Percentiles rank a stretch among this genome's conserved stretches.
Conservation (phyloP, 2,329 filamentous ascomycete species). For the Ophiostoma triangulosporum region DNA sequence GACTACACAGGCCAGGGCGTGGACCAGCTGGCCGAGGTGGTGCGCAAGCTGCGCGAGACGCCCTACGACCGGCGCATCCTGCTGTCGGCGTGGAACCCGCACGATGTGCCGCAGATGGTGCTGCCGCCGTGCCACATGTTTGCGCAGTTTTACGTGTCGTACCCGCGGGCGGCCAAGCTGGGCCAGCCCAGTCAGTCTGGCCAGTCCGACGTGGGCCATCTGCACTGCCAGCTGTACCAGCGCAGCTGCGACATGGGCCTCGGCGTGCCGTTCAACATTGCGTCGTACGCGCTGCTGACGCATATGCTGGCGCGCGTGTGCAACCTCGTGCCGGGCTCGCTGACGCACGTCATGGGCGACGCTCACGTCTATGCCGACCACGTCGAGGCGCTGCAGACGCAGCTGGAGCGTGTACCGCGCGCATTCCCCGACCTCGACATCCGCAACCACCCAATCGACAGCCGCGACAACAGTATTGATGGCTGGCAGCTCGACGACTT, state of each 20-base stretch:
- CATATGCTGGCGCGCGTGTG: constrained; percentile 90
- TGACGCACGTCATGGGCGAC: constrained; percentile 95
- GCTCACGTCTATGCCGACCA: constrained; percentile 95
- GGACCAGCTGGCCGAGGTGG: constrained; percentile 84
- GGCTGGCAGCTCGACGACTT: constrained; percentile 86
- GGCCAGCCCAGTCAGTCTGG: not conserved
- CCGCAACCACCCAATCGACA: constrained; percentile 28
- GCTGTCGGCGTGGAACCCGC: constrained; percentile 86
- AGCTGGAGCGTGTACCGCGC: constrained; percentile 67
- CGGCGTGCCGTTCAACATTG: constrained; percentile 96
- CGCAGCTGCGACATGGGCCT: constrained; percentile 93
- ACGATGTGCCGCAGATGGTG: constrained; percentile 75
- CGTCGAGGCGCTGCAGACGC: constrained; percentile 69
- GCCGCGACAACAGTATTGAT: constrained; percentile 61
- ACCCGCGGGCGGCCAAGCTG: constrained; percentile 29
- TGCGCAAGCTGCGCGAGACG: constrained; percentile 68
- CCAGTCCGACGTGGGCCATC: constrained; percentile 30
- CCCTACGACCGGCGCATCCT: constrained; percentile 88
- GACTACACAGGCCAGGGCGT: constrained; percentile 85
- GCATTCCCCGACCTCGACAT: constrained; percentile 73
- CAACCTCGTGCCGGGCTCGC: constrained; percentile 68
- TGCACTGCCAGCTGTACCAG: constrained; percentile 88
- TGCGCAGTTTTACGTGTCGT: constrained; percentile 87
- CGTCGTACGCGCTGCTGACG: constrained; percentile 81
- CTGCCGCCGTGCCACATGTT: constrained; percentile 96